Base-by-base conservation (phyloP, 192 early-diverging fungal species). In the Backusella australiensis region DNA sequence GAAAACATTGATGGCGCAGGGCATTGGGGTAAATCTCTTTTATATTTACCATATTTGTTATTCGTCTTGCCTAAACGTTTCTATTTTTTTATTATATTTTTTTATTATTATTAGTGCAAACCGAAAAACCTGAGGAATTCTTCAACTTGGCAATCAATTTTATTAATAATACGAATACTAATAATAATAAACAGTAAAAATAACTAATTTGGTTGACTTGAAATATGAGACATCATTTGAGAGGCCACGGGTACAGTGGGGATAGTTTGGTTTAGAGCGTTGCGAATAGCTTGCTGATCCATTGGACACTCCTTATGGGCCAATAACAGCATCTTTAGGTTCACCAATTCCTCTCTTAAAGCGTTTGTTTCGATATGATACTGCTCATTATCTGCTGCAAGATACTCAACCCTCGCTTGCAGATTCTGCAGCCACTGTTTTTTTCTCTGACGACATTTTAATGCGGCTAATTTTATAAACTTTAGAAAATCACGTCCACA, bases 371-470 rank as follows among this genome's bases (percentile, higher is more conserved):
- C 87, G 35, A 72, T 77, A 68, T 89, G 82, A 66, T 92, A 73
- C 12, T 77, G 83, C 77, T 93, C 90, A 73, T 93, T 93, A 34
- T 94, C 92, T 19, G 80, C 80, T 3, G 91, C 81, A 34, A 93
- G 78, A 67, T 84, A 85, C 56, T 89, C 86, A 11, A 89, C 88
- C 74, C 84, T 89, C 29, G 83, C 79, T 78, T 97, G 94, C 56
- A 97, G 88, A 72, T 92, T 89, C 72, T 88, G 85, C 26, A 97
- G 84, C 95, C 95, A 96, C 80, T 94, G 87, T 84, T 97, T 97
- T 81, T 97, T 97, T 72, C 95, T 91, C 77, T 95, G 95, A 19
- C 96, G 88, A 78, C 96, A 97, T 85, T 97, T 97, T 36, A 94
- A 85, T 0, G 96, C 96, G 39, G 96, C 96, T 85, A 80, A 34